These are phyloP conservation scores for Ceratocystis lukuohia DNA, from an alignment of 2,329 filamentous ascomycete species.

Conservation along the genomic window DNA sequence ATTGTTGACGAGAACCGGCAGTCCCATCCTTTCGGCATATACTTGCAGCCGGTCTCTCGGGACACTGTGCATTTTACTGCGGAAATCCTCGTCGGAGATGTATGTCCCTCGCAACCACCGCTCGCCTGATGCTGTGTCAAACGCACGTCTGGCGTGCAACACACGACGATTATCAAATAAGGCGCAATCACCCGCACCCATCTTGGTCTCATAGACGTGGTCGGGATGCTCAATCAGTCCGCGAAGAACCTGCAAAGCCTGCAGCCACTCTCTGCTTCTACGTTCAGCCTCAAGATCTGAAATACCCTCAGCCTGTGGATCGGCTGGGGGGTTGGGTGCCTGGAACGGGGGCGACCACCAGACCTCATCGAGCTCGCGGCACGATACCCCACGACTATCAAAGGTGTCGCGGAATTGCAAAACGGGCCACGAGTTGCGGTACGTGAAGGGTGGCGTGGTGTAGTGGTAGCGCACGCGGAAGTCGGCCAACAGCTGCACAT, in stretches of 20 bases:
- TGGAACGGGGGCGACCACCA: slow-evolving; percentile 75
- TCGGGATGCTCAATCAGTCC: slow-evolving; percentile 40
- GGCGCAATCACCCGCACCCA: slow-evolving; percentile 73
- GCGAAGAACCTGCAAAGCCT: slow-evolving; percentile 43
- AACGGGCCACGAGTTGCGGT: slow-evolving; percentile 45
- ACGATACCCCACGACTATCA: not conserved
- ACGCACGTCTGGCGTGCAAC: slow-evolving; percentile 69
- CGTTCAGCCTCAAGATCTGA: slow-evolving; percentile 17
- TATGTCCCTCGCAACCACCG: slow-evolving; percentile 83
- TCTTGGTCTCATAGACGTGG: slow-evolving; percentile 55
- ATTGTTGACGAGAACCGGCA: slow-evolving; percentile 10
- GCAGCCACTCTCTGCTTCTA: slow-evolving; percentile 30
- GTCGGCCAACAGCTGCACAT: slow-evolving; percentile 30
- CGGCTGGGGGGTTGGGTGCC: slow-evolving; percentile 32
- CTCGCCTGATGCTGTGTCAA: slow-evolving; percentile 52
- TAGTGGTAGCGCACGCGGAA: slow-evolving; percentile 53
- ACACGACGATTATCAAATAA: slow-evolving; percentile 83
- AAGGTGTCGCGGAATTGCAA: slow-evolving; percentile 27
- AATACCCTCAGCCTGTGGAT: slow-evolving; percentile 2
- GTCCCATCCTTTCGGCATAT: slow-evolving; percentile 17
- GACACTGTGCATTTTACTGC: slow-evolving; percentile 25
- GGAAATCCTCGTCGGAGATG: slow-evolving; percentile 42
- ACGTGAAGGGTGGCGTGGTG: slow-evolving; percentile 49
- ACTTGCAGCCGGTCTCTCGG: slow-evolving; percentile 12
- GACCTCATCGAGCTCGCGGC: slow-evolving; percentile 24